These are phyloP conservation scores for Tolypocladium album DNA, from an alignment of 2,329 filamentous ascomycete species.

Conservation along the genomic window DNA sequence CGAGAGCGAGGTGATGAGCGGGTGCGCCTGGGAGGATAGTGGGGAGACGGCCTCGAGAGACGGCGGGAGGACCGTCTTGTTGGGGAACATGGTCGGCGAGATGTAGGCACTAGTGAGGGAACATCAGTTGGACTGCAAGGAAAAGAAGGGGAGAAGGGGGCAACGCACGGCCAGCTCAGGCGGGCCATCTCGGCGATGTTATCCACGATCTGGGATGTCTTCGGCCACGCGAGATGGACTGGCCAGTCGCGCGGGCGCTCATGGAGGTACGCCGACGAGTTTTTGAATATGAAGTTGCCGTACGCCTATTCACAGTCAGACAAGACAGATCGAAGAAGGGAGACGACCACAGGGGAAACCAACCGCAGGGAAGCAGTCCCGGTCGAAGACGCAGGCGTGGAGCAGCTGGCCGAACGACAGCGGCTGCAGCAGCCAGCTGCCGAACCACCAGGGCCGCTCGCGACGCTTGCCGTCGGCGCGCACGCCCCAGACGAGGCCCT, in stretches of 20 bases:
- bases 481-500: slow-evolving; percentile 55
- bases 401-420: slow-evolving; percentile 66
- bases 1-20: slow-evolving; percentile 72
- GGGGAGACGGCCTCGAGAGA: slow-evolving; percentile 61
- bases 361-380: slow-evolving; percentile 59
- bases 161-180: slow-evolving; percentile 69
- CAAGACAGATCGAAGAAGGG: neutral
- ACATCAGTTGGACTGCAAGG: neutral
- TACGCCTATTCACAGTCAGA: slow-evolving; percentile 4
- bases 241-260: slow-evolving; percentile 59
- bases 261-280: slow-evolving; percentile 73
- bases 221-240: slow-evolving; percentile 59
- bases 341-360: too few species aligned
- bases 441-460: slow-evolving; percentile 70
- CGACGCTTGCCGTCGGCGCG: slow-evolving; percentile 37
- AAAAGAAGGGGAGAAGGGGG: neutral
- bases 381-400: slow-evolving; percentile 67
- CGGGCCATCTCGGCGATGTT: slow-evolving; percentile 71
- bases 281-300: slow-evolving; percentile 50
- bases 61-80: slow-evolving; percentile 53
- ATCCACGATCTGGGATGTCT: slow-evolving; percentile 64
- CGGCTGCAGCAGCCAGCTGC: slow-evolving; percentile 73
- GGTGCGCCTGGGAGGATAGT: slow-evolving; percentile 75
- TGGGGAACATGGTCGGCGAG: slow-evolving; percentile 79
- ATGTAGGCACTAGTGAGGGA: slow-evolving; percentile 55